Conservation (phyloP, 495 filamentous ascomycete genomes). For the Xylaria longipes region DNA sequence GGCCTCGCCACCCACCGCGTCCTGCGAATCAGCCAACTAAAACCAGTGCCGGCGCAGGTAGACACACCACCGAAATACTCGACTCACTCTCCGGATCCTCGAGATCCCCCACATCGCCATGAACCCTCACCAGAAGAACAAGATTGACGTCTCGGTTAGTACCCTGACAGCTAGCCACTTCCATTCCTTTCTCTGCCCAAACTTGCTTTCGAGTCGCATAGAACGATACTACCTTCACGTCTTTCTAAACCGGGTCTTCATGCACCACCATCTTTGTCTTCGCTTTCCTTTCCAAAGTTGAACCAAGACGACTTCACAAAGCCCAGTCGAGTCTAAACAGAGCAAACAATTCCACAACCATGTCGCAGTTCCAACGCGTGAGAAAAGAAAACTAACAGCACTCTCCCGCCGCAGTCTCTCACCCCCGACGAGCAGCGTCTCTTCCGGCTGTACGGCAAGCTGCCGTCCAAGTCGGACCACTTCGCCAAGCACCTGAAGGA, state of each 20-base stretch:
- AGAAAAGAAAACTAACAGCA: constrained; percentile 23
- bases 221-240: background rate
- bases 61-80: background rate
- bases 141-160: constrained; percentile 91
- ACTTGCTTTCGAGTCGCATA: background rate
- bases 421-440: constrained; percentile 92
- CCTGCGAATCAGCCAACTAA: background rate
- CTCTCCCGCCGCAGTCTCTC: constrained; percentile 66
- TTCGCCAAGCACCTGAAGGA: constrained; percentile 98
- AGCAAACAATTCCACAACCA: constrained; percentile 25
- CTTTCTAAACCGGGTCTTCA: background rate
- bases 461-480: constrained; percentile 93
- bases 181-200: constrained; percentile 19
- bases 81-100: background rate
- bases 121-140: constrained; percentile 97
- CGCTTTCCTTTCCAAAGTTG: background rate
- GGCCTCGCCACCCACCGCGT: background rate
- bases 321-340: background rate
- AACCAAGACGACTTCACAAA: background rate
- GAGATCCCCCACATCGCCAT: constrained; percentile 51
- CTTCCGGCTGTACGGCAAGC: constrained; percentile 95
- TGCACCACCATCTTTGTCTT: constrained; percentile 18
- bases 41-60: constrained; percentile 9
- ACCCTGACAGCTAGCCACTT: constrained; percentile 8
- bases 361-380: background rate